phyloP scores from a whole-genome alignment of 352 stramenopile genomes.

The Phytophthora sp. region DNA sequence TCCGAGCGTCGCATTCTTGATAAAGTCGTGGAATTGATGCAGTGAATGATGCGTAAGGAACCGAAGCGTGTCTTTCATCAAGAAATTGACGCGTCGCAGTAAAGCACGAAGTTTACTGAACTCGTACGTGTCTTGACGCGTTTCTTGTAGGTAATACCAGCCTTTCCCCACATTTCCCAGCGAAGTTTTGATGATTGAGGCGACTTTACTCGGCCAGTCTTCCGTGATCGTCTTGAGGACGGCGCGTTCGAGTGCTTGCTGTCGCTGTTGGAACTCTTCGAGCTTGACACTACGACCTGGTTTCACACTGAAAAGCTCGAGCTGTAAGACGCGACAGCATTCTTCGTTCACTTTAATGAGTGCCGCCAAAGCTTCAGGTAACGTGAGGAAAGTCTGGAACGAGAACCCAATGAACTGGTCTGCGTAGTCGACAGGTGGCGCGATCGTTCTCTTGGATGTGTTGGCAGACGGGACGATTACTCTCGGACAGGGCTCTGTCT shows the following conservation, averaged over 20 bases:
- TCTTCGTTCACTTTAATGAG: constrained; percentile 89
- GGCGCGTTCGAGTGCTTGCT: constrained; percentile 71
- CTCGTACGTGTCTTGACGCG: constrained; percentile 85
- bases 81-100: constrained; percentile 77
- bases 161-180: constrained; percentile 83
- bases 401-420: constrained; percentile 90
- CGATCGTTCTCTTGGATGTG: constrained; percentile 36
- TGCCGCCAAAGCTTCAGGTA: constrained; percentile 68
- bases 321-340: constrained; percentile 78
- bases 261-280: constrained; percentile 86
- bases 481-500: constrained; percentile 44
- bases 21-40: constrained; percentile 75
- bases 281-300: constrained; percentile 76
- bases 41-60: constrained; percentile 78
- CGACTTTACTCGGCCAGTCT: constrained; percentile 82
- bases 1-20: constrained; percentile 57
- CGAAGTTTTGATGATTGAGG: constrained; percentile 68
- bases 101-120: constrained; percentile 86
- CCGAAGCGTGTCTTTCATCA: constrained; percentile 85
- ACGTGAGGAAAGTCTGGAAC: constrained; percentile 88
- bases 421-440: constrained; percentile 77
- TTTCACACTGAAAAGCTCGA: constrained; percentile 86
- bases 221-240: constrained; percentile 85
- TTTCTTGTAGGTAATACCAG: constrained; percentile 88
- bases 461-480: constrained; percentile 36